Conservation (phyloP, 148 eudicot genomes). For the Camellia lanceoleosa region DNA sequence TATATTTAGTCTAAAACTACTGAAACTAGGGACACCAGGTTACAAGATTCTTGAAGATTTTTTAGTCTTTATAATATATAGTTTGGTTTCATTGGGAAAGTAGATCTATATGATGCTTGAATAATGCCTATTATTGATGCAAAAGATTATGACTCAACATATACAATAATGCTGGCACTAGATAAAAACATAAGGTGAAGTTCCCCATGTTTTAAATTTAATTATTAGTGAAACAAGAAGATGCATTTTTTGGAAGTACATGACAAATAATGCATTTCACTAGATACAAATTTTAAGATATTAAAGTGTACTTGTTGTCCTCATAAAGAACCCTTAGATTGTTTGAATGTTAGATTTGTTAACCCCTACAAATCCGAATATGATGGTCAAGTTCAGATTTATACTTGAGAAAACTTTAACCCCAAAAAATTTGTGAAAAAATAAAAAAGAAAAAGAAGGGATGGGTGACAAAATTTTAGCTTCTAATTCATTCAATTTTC, state of each 20-base stretch:
- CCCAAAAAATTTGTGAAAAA: no score
- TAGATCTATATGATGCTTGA: not conserved
- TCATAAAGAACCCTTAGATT: no score
- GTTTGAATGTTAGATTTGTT: no score
- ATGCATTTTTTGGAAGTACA: slow-evolving; percentile 18
- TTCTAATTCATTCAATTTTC: no score
- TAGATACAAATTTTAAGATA: not conserved
- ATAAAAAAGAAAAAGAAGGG: no score
- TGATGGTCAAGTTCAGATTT: no score
- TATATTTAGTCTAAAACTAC: no score
- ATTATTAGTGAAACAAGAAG: not conserved
- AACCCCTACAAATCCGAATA: no score
- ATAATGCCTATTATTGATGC: not conserved
- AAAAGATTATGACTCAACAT: not conserved
- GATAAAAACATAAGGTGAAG: not conserved
- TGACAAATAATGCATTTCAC: slow-evolving; percentile 18
- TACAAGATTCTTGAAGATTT: not conserved
- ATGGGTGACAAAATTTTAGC: no score
- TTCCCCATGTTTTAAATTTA: not conserved
- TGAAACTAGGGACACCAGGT: not conserved
- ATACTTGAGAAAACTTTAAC: no score
- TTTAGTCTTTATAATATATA: not conserved
- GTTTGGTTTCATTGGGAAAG: not conserved
- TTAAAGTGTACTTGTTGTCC: no score
- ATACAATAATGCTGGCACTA: not conserved